These are phyloP conservation scores for Beauveria australis DNA, from an alignment of 2,329 filamentous ascomycete genomes.

Conservation along the genomic window DNA sequence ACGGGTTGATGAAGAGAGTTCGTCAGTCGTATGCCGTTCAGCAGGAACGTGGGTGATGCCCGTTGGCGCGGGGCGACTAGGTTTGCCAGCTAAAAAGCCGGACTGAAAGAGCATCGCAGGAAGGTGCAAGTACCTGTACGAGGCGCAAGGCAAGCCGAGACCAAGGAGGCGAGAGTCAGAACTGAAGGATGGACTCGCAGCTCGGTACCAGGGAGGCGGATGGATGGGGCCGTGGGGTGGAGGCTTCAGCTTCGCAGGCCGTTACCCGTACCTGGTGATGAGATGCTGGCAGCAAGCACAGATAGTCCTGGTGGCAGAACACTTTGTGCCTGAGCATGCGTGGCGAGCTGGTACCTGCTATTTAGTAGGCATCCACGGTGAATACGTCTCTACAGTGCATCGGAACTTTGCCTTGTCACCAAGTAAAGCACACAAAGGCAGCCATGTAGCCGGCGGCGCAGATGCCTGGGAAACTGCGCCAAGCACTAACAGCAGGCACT, in stretches of 20 bases:
- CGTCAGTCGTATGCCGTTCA: background rate
- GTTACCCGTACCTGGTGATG: background rate
- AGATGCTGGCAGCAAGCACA: background rate
- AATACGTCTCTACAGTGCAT: background rate
- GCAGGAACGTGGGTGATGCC: background rate
- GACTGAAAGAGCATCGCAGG: background rate
- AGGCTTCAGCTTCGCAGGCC: conserved; percentile 4
- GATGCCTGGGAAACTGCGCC: background rate
- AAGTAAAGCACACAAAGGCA: no score
- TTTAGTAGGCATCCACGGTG: no score
- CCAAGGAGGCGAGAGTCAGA: background rate
- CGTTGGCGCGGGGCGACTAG: background rate
- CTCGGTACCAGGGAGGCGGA: background rate
- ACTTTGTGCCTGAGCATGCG: background rate
- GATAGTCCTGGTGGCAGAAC: no score
- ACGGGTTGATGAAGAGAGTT: background rate
- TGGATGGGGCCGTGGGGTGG: background rate
- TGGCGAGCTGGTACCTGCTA: background rate
- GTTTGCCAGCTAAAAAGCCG: background rate
- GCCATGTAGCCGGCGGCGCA: no score
- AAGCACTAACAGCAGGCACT: background rate
- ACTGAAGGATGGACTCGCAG: background rate
- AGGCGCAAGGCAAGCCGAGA: background rate
- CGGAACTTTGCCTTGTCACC: no score
- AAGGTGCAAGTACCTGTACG: background rate